Evolutionary conservation across 306 rosid genomes (phyloP), one percentile per base, ranked within the genome.

Genomic region (Fragaria iinumae): DNA sequence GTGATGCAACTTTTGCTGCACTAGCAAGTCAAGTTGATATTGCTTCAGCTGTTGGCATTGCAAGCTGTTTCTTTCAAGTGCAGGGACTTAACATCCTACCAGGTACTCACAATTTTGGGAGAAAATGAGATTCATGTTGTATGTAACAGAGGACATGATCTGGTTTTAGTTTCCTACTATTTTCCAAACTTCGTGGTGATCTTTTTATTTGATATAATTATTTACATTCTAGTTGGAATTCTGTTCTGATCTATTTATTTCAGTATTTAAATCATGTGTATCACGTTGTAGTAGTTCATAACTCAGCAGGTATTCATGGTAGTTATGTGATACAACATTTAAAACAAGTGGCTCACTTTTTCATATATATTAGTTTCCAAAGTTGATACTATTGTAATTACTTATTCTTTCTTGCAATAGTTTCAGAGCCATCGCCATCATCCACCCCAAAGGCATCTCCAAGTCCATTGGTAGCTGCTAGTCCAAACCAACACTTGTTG

Each of bases 21-120:
- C 74, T 95, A 62, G 97, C 93, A 57, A 95, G 99, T 87, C 97
- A 87, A 86, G 86, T 84, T 83, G 93, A 88, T 83, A 77, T 74
- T 63, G 70, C 59, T 64, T 87, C 93, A 62, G 85, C 89, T 23
- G 36, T 86, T 87, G 93, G 86, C 84, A 86, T 89, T 69, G 99
- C 97, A 56, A 87, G 82, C 82, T 95, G 99, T 85, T 90, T 95
- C 83, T 95, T 95, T 84, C 93, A 97, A 62, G 91, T 92, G 83
- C 93, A 88, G 86, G 97, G 91, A 71, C 91, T 92, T 76, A 82
- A 78, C 56, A 44, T 43, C 38, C 81, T 86, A 78, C 87, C 87
- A 79, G 96, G 97, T 92, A 89, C 68, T 78, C 36, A 53, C 27
- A 43, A 12, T 75, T 69, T 17, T 67, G 29, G 39, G 25, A 47